Base-by-base conservation (phyloP, 192 early-diverging fungal genomes). In the Rhizophagus clarus region DNA sequence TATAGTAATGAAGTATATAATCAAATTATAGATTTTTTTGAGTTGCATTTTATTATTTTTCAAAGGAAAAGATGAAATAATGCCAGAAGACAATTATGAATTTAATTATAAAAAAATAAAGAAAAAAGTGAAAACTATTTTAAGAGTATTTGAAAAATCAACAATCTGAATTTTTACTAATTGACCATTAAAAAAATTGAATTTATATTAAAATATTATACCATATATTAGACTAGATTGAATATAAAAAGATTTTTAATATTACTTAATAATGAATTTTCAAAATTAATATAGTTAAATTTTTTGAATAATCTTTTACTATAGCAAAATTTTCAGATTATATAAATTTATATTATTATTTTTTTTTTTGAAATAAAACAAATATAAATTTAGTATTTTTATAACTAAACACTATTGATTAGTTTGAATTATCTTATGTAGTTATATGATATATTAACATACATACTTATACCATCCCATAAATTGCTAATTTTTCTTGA, bases 1-100 rank as follows among this genome's bases (percentile, higher is more conserved):
- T 74, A 61, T 74, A 61, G 47, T 42, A 15, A 74, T 61, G 29
- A 74, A 74, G 73, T 74, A 74, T 74, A 74, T 74, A 24, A 74
- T 22, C 49, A 56, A 74, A 74, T 56, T 74, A 56, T 31, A 20
- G 47, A 74, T 29, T 61, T 61, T 29, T 74, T 74, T 73, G 37
- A 7, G 31, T 5, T 73, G 12, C 47, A 15, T 49, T 49, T 12
- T 37, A 14, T 20, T 71, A 45, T 71, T 37, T 3, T 5, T 5
- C 6, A 37, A 71, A 34, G 69, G 69, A 37, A 71, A 37, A 24
- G 56, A 74, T 32, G 56, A 74, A 74, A 9, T 74, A 28, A 4
- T 4, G 22, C 73, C 72, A 51, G 72, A 74, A 49, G 72, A 74
- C 14, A 32, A 32, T 31, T 74, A 74, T 34, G 47, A 74, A 34